These are phyloP conservation scores for Nadsonia starkeyi-henricii DNA, from an alignment of 1,139 yeast species.

Conservation along the genomic window DNA sequence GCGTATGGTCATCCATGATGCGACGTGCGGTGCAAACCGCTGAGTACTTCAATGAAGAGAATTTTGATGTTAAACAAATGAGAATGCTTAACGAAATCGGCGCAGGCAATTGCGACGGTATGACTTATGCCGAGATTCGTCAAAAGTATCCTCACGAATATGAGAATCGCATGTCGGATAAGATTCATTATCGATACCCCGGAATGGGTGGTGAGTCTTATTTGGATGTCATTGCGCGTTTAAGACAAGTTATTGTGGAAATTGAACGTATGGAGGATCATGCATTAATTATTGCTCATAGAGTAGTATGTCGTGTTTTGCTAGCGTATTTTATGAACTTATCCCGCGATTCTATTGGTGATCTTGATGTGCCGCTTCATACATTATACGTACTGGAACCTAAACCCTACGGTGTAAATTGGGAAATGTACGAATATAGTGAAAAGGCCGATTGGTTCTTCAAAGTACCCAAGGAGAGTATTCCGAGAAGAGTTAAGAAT, in stretches of 20 bases:
- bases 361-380: constrained; percentile 83
- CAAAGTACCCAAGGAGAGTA: constrained; percentile 34
- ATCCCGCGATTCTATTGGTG: constrained; percentile 72
- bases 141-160: constrained; percentile 62
- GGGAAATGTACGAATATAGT: constrained; percentile 77
- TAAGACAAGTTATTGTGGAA: constrained; percentile 83
- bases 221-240: constrained; percentile 78
- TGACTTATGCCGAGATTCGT: constrained; percentile 79
- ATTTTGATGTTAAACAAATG: constrained; percentile 72
- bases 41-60: constrained; percentile 49
- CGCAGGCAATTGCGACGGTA: constrained; percentile 83
- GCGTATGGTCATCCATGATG: constrained; percentile 90
- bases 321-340: constrained; percentile 81
- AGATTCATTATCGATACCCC: constrained; percentile 77
- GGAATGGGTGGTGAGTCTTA: constrained; percentile 97
- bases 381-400: constrained; percentile 82
- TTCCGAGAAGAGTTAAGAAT: neutral
- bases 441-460: constrained; percentile 68
- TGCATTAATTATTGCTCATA: constrained; percentile 67
- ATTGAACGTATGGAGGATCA: constrained; percentile 86
- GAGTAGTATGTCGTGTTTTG: constrained; percentile 80
- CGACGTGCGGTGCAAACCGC: constrained; percentile 69
- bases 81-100: constrained; percentile 88
- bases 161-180: constrained; percentile 57
- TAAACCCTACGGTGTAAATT: constrained; percentile 89